Evolutionary conservation across 768 basidiomycete genomes (phyloP).

Genomic region (Botryobasidium botryosum): DNA sequence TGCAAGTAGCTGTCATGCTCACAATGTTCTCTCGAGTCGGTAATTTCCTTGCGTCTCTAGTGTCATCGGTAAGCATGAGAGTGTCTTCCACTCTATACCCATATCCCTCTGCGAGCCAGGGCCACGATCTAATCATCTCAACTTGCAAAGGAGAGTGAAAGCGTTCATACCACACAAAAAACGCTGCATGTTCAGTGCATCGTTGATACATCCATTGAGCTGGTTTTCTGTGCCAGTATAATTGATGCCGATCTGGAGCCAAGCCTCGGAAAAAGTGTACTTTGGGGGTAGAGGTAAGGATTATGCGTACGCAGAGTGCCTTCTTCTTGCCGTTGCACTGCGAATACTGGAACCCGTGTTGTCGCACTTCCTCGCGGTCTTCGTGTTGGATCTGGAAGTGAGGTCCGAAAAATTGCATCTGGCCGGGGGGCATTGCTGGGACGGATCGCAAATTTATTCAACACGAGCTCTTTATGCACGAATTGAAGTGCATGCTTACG

Average conservation of each 20-base stretch:
- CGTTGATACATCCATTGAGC: constrained; percentile 80
- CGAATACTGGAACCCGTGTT: constrained; percentile 70
- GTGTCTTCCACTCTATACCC: constrained; percentile 67
- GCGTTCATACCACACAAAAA: too few species aligned
- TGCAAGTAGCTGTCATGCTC: too few species aligned
- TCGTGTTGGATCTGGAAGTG: constrained; percentile 31
- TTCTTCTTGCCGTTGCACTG: constrained; percentile 80
- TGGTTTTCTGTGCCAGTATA: constrained; percentile 53
- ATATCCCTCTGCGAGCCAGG: constrained; percentile 30
- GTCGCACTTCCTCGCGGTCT: constrained; percentile 25
- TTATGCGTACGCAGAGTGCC: constrained; percentile 56
- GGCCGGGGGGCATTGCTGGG: constrained; percentile 21
- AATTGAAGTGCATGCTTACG: too few species aligned
- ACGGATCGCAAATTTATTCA: background rate
- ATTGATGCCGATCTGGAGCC: constrained; percentile 67
- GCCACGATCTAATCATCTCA: too few species aligned
- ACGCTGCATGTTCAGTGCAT: constrained; percentile 61
- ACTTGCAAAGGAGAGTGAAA: too few species aligned
- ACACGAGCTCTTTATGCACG: too few species aligned
- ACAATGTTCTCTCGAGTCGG: constrained; percentile 80
- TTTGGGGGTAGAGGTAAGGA: background rate
- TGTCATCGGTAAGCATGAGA: constrained; percentile 70
- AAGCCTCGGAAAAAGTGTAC: background rate
- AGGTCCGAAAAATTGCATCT: constrained; percentile 46
- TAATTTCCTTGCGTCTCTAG: constrained; percentile 35